These are phyloP conservation scores for Tuber umbilicatum DNA, from an alignment of 495 filamentous ascomycete genomes.

Conservation along the genomic window DNA sequence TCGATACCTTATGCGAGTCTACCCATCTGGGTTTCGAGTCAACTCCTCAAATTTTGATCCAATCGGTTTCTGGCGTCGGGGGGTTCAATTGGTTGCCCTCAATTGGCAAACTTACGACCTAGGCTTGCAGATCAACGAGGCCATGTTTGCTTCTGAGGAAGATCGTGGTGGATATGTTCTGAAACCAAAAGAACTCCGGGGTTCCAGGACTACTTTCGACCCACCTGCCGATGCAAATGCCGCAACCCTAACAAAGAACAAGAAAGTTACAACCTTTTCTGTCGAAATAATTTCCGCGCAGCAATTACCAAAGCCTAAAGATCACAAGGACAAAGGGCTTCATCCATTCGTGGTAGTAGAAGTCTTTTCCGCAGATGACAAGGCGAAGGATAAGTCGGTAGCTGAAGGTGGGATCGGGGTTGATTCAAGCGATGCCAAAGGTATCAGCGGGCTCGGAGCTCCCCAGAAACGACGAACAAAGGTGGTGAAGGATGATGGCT, in stretches of 20 bases:
- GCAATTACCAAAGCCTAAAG: conserved; percentile 76
- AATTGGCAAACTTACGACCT: conserved; percentile 99
- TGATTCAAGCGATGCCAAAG: conserved; percentile 62
- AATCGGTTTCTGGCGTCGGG: conserved; percentile 81
- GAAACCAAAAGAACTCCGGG: conserved; percentile 77
- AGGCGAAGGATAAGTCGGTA: conserved; percentile 50
- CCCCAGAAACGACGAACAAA: conserved; percentile 71
- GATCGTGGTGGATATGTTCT: conserved; percentile 88
- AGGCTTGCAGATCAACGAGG: conserved; percentile 89
- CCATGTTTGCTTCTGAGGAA: conserved; percentile 91
- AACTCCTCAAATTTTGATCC: conserved; percentile 90
- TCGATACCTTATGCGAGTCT: conserved; percentile 85
- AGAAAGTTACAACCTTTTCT: conserved; percentile 71
- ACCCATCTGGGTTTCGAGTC: conserved; percentile 72
- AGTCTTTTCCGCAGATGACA: conserved; percentile 89
- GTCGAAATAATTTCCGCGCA: conserved; percentile 90
- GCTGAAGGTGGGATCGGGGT: conserved; percentile 64
- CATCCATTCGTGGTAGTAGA: conserved; percentile 94
- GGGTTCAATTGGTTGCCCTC: conserved; percentile 91
- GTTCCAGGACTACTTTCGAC: conserved; percentile 35
- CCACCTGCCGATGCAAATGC: conserved; percentile 47
- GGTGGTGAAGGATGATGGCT: conserved; percentile 78
- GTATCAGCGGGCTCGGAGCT: conserved; percentile 63
- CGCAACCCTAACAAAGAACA: conserved; percentile 53
- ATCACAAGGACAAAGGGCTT: conserved; percentile 63